Conservation (phyloP, 768 basidiomycete species). For the Tylopilus vinaceipallidus region DNA sequence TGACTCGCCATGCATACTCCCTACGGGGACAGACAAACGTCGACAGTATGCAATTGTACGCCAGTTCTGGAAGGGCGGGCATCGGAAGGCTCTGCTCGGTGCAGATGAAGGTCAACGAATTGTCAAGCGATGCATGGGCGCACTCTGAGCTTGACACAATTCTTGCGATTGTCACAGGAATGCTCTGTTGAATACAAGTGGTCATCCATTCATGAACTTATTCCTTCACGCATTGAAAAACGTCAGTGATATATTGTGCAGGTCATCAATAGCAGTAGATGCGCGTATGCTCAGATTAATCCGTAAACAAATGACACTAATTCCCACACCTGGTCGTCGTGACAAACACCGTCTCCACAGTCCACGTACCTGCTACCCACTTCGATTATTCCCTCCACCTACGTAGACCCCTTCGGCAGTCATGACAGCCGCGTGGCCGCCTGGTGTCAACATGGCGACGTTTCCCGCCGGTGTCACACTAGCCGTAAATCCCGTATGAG, state of each 20-base stretch:
- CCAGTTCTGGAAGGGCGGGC: too few relatives aligned
- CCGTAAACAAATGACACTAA: conserved; percentile 13
- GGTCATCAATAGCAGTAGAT: conserved; percentile 18
- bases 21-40: too few relatives aligned
- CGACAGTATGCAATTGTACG: too few relatives aligned
- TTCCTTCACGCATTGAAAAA: background rate
- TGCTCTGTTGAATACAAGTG: background rate
- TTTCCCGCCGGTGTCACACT: conserved; percentile 27
- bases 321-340: background rate
- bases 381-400: conserved; percentile 20
- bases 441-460: conserved; percentile 33
- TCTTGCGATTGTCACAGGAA: too few relatives aligned
- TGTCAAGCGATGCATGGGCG: too few relatives aligned
- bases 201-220: background rate
- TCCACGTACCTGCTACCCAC: background rate
- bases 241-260: conserved; percentile 2
- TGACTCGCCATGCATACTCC: too few relatives aligned
- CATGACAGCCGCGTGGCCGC: conserved; percentile 31
- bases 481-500: conserved; percentile 28
- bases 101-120: too few relatives aligned
- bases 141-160: too few relatives aligned
- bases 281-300: conserved; percentile 26
- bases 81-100: too few relatives aligned
- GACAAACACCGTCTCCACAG: background rate
- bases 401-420: conserved; percentile 33